Evolutionary conservation across 306 rosid species (phyloP), one percentile per base, ranked within the genome.

Genomic region (Gastrolobium villosum): DNA sequence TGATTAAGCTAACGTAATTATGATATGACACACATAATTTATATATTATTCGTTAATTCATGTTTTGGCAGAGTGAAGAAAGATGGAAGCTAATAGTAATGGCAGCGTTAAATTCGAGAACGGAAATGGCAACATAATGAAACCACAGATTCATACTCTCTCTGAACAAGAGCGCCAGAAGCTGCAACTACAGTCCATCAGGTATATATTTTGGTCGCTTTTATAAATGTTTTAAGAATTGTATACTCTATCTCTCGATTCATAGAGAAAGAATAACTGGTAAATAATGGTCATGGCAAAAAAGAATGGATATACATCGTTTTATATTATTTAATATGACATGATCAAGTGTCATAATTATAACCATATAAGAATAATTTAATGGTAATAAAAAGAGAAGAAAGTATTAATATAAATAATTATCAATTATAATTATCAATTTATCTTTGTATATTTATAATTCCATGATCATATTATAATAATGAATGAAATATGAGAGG

Each of bases 181-280:
- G 50, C 88, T 65, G 78, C 96, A 94, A 65, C 97, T 93, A 11
- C 93, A 89, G 45, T 91, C 97, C 66, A 93, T 93, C 70, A 93
- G 97, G 96, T 76, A 35, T 30, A 15, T 26, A 8, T 15, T 14
- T 32, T 46, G 39, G 0, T 8, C 11, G 37, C 40, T 26, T 53
- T 52, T 39, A 15, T 1, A 0, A 14, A 52, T 7, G 35, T 70
- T 5, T 20, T 46, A 10, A 10, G 65, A 59, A 1, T 10, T 5
- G 10, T 7, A 59, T 31, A 7, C 26, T 46, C 2, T n/a, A n/a
- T n/a, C n/a, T 64, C 44, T 20, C 26, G 0, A 20, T 20, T 20
- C 50, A 1, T 10, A 8, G 40, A 39, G 7, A 34, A n/a, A 10
- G 26, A 20, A 20, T 20, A 20, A 20, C 26, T 20, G 26, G 26